Percentiles rank a stretch among this genome's conserved stretches.
Evolutionary conservation across 805 yeast species (phyloP).

Genomic region (Brettanomyces bruxellensis): DNA sequence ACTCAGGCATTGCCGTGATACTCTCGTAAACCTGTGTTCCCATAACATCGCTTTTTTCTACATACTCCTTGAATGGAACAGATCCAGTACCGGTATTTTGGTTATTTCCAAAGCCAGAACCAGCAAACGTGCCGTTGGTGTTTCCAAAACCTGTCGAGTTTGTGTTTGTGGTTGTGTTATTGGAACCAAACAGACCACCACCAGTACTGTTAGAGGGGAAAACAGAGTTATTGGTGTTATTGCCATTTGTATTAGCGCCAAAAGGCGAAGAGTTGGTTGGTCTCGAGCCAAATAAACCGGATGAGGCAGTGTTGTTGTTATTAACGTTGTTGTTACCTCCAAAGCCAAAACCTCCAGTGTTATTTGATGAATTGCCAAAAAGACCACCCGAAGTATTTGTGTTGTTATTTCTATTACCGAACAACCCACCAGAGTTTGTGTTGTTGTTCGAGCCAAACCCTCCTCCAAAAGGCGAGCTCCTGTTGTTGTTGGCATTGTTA

Average conservation of each 20-base stretch:
- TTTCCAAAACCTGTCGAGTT: constrained; percentile 34
- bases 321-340: constrained; percentile 2
- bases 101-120: constrained; percentile 24
- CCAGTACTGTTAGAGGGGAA: constrained; percentile 6
- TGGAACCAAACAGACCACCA: constrained; percentile 11
- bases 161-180: constrained; percentile 18
- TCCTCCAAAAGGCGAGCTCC: constrained; percentile 7
- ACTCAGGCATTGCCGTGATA: constrained; percentile 86
- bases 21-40: constrained; percentile 57
- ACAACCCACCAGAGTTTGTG: constrained; percentile 5
- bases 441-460: constrained; percentile 4
- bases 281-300: constrained; percentile 19
- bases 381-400: constrained; percentile 7
- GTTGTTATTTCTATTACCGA: constrained; percentile 12
- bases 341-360: constrained; percentile 6
- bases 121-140: constrained; percentile 1
- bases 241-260: constrained; percentile 22
- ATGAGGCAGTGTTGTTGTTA: constrained; percentile 13
- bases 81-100: constrained; percentile 59
- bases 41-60: constrained; percentile 64
- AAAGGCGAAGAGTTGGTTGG: constrained; percentile 25
- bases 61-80: constrained; percentile 58
- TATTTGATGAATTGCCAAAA: constrained; percentile 14
- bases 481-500: not conserved
- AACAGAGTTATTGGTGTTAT: not conserved